A percentile compares a stretch with the other conserved stretches of the same genome.
These are phyloP conservation scores for Crithidia fasciculata DNA, from an alignment of 208 protist species.

Conservation along the genomic window DNA sequence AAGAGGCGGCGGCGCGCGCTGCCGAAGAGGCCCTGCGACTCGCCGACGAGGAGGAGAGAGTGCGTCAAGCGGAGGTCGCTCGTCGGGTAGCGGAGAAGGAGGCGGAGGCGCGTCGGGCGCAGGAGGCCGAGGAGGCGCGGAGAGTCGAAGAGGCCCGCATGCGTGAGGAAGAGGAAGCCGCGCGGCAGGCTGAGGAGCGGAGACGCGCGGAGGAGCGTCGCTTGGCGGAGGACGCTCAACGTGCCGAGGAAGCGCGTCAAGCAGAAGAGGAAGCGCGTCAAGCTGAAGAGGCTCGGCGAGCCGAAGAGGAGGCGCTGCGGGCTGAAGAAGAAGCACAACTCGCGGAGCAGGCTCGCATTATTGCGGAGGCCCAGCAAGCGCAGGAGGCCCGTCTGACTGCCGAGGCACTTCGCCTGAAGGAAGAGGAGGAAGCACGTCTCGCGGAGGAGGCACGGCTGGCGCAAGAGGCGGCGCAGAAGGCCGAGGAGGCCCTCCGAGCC, in stretches of 20 bases:
- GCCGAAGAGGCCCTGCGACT: constrained; percentile 11
- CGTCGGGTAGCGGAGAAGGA: not conserved
- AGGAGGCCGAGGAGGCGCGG: constrained; percentile 1
- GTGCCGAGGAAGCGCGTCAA: not conserved
- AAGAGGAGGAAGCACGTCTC: constrained; percentile 9
- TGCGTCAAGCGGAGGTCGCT: not conserved
- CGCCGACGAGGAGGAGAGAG: constrained; percentile 7
- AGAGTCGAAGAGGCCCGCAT: constrained; percentile 9
- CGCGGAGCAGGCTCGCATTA: not conserved
- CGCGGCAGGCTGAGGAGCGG: constrained; percentile 8
- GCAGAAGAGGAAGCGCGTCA: not conserved
- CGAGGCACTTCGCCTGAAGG: not conserved
- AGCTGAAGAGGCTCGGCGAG: not conserved
- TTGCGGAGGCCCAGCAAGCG: too few species aligned
- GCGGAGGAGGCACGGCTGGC: constrained; percentile 16
- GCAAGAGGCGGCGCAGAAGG: constrained; percentile 2
- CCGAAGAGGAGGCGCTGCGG: constrained; percentile 10
- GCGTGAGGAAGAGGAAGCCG: constrained; percentile 1
- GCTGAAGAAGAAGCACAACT: not conserved
- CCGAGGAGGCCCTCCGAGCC: constrained; percentile 20
- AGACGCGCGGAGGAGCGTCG: not conserved
- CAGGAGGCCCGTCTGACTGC: not conserved
- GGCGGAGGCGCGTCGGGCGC: not conserved
- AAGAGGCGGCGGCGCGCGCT: not conserved
- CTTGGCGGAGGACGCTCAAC: not conserved